Evolutionary conservation across 2,329 filamentous ascomycete genomes (phyloP).

Genomic region (Allantophomopsis lycopodina): DNA sequence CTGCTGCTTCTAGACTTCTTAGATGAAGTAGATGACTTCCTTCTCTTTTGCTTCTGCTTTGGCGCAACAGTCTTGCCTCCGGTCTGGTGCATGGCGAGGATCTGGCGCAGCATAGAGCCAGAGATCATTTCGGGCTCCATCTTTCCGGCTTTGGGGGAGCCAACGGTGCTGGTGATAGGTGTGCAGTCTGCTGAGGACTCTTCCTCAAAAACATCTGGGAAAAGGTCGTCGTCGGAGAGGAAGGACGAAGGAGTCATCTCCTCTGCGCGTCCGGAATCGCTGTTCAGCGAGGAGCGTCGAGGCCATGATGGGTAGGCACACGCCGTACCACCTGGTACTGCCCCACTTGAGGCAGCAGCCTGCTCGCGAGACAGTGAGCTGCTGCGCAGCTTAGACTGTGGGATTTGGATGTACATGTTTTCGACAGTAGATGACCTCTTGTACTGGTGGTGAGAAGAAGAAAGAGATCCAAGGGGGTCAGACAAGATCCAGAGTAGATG

Average conservation of each 20-base stretch:
- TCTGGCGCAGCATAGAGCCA: background rate
- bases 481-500: too few relatives aligned
- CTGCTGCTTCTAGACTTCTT: slow-evolving; percentile 9
- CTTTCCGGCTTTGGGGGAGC: slow-evolving; percentile 6
- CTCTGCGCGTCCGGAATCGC: slow-evolving; percentile 7
- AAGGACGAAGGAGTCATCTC: slow-evolving; percentile 10
- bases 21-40: slow-evolving; percentile 7
- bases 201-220: slow-evolving; percentile 34
- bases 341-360: background rate
- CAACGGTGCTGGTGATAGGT: slow-evolving; percentile 8
- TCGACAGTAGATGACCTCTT: too few relatives aligned
- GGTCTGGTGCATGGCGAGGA: slow-evolving; percentile 1
- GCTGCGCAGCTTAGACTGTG: too few relatives aligned
- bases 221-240: slow-evolving; percentile 50
- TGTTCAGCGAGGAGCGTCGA: slow-evolving; percentile 32
- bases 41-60: slow-evolving; percentile 14
- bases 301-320: slow-evolving; percentile 49
- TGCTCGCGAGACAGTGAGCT: too few relatives aligned
- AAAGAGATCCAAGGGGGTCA: too few relatives aligned
- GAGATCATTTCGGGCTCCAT: slow-evolving; percentile 6
- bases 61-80: slow-evolving; percentile 12
- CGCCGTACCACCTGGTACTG: slow-evolving; percentile 8
- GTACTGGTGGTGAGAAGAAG: too few relatives aligned
- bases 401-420: too few relatives aligned
- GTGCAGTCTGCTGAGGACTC: slow-evolving; percentile 25